Conservation (phyloP, 1,284 basidiomycete genomes). For the Naganishia cerealis region DNA sequence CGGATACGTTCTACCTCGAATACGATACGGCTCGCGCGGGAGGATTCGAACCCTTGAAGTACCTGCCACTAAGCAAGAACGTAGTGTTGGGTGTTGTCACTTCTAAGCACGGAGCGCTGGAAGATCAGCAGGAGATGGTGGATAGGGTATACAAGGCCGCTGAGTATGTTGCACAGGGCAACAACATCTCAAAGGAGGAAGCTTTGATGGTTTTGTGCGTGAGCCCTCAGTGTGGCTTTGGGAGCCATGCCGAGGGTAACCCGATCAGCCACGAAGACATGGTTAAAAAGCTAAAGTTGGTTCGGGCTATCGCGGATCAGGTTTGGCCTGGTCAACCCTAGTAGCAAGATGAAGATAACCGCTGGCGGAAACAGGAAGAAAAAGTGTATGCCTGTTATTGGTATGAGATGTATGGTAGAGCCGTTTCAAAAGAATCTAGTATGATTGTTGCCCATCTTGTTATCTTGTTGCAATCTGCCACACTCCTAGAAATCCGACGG, state of each 20-base stretch:
- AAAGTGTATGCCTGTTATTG: too few species aligned
- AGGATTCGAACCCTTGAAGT: constrained; percentile 66
- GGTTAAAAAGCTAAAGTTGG: constrained; percentile 45
- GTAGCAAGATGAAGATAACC: background rate
- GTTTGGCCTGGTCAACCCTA: constrained; percentile 40
- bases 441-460: too few species aligned
- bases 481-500: too few species aligned
- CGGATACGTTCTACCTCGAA: constrained; percentile 73
- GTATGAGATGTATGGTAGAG: too few species aligned
- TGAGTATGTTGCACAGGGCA: constrained; percentile 50
- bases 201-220: constrained; percentile 43
- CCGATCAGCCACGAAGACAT: constrained; percentile 44
- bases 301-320: constrained; percentile 43
- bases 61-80: constrained; percentile 65
- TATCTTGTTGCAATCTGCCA: too few species aligned
- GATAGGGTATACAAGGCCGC: constrained; percentile 67
- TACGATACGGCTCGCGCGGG: constrained; percentile 72
- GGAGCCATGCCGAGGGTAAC: constrained; percentile 44
- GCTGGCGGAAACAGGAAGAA: too few species aligned
- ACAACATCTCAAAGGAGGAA: constrained; percentile 34
- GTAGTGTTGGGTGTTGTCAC: constrained; percentile 73
- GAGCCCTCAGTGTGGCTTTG: constrained; percentile 47
- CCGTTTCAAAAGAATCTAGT: too few species aligned
- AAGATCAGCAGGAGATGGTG: constrained; percentile 63
- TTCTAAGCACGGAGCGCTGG: constrained; percentile 68